Conservation (phyloP, 148 eudicot species). For the Vaccinium darrowii region DNA sequence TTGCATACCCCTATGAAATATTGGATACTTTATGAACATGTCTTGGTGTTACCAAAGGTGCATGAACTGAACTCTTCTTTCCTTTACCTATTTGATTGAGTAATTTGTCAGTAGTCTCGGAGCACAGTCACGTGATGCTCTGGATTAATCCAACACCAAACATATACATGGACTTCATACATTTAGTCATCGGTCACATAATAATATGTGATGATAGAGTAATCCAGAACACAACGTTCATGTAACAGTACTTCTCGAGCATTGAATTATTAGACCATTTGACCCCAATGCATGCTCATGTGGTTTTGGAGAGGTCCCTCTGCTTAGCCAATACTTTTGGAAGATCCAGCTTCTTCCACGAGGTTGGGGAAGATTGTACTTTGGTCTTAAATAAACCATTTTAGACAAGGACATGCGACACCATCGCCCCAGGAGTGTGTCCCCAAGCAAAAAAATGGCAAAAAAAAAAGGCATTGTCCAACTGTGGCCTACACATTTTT, state of each 20-base stretch:
- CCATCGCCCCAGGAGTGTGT: background rate
- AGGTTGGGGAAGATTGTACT: background rate
- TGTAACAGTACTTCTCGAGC: too few relatives aligned
- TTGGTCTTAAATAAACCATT: background rate
- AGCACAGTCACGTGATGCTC: too few relatives aligned
- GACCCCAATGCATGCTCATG: background rate
- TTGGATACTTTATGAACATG: background rate
- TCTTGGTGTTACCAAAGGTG: background rate
- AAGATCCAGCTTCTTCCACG: background rate
- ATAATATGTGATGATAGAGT: too few relatives aligned
- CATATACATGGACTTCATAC: too few relatives aligned
- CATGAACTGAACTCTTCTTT: background rate
- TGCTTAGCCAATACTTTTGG: background rate
- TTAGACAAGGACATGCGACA: background rate
- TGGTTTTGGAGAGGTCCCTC: background rate
- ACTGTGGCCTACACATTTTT: background rate
- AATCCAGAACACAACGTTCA: too few relatives aligned
- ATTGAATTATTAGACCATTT: background rate
- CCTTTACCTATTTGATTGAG: background rate
- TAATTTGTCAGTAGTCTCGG: too few relatives aligned
- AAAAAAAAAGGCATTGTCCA: background rate
- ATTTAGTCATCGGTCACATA: too few relatives aligned
- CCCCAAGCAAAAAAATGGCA: background rate
- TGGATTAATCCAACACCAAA: too few relatives aligned
- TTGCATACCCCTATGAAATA: slow-evolving; percentile 1